phyloP scores from a whole-genome alignment of 2,329 filamentous ascomycete species.

The Cytospora piceicola region DNA sequence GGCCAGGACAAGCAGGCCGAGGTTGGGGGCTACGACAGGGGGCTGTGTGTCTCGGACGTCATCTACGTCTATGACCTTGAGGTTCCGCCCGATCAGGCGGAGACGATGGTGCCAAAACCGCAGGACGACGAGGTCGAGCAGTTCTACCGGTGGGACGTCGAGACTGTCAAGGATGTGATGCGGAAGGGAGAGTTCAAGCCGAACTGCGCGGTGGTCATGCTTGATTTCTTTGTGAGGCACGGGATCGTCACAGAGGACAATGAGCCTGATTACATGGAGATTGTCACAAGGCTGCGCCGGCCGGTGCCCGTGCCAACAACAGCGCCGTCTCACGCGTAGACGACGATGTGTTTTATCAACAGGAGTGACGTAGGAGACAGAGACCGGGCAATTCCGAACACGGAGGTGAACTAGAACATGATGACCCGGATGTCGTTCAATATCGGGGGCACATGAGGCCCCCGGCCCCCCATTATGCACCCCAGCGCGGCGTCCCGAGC shows the following conservation, averaged over 20 bases:
- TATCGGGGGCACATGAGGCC: not conserved
- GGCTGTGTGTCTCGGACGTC: slow-evolving; percentile 65
- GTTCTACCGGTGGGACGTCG: slow-evolving; percentile 69
- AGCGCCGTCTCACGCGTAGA: slow-evolving; percentile 3
- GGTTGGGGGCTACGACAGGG: slow-evolving; percentile 61
- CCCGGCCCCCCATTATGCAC: slow-evolving; percentile 8
- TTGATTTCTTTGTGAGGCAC: slow-evolving; percentile 82
- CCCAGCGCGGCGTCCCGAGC: slow-evolving; percentile 15
- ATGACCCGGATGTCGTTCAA: not conserved
- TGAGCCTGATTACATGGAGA: slow-evolving; percentile 73
- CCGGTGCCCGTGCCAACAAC: slow-evolving; percentile 45
- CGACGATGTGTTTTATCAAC: too few relatives aligned
- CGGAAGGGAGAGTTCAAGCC: slow-evolving; percentile 77
- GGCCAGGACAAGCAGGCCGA: slow-evolving; percentile 59
- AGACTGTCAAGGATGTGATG: slow-evolving; percentile 64
- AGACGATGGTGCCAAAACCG: slow-evolving; percentile 66
- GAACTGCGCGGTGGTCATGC: slow-evolving; percentile 75
- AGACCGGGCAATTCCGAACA: not conserved
- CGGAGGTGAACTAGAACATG: not conserved
- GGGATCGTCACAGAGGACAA: slow-evolving; percentile 73
- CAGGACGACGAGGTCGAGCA: slow-evolving; percentile 78
- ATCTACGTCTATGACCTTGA: slow-evolving; percentile 75
- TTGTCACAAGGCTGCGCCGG: slow-evolving; percentile 53
- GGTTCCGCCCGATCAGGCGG: slow-evolving; percentile 47
- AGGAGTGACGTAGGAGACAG: not conserved